Conservation (phyloP, 2,329 filamentous ascomycete species). For the Cercospora janseana region DNA sequence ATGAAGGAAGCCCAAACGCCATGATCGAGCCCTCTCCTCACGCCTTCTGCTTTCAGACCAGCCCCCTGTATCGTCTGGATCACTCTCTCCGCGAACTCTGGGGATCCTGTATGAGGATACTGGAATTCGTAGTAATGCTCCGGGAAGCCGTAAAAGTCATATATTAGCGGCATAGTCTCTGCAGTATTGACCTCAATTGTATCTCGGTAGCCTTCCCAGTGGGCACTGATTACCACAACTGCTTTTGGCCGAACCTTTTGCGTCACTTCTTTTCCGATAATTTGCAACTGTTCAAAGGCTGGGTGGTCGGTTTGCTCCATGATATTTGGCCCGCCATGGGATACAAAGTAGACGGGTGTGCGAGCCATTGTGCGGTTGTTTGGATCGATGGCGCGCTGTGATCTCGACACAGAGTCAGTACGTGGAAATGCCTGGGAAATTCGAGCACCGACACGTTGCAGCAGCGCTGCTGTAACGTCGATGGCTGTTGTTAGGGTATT, state of each 20-base stretch:
- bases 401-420: too few relatives aligned
- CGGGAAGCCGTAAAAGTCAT: slow-evolving; percentile 74
- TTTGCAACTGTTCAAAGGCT: slow-evolving; percentile 62
- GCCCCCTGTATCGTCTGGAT: slow-evolving; percentile 55
- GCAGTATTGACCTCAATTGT: slow-evolving; percentile 65
- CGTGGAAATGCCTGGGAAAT: too few relatives aligned
- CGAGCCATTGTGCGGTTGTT: slow-evolving; percentile 20
- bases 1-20: slow-evolving; percentile 72
- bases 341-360: slow-evolving; percentile 55
- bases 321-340: slow-evolving; percentile 54
- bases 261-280: slow-evolving; percentile 69
- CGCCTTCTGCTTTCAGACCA: slow-evolving; percentile 60
- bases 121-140: slow-evolving; percentile 65
- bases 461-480: too few relatives aligned
- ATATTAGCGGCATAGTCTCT: slow-evolving; percentile 64
- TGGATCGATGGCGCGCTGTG: not conserved
- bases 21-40: slow-evolving; percentile 68
- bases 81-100: slow-evolving; percentile 59
- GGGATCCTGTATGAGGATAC: slow-evolving; percentile 63
- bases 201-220: slow-evolving; percentile 64
- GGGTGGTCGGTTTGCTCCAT: slow-evolving; percentile 69
- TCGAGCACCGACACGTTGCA: too few relatives aligned
- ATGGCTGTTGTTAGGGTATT: slow-evolving; percentile 7
- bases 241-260: slow-evolving; percentile 67
- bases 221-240: slow-evolving; percentile 72